A percentile compares a stretch with the other conserved stretches of the same genome.
These are phyloP conservation scores for Mycena metata DNA, from an alignment of 768 basidiomycete species.

Conservation along the genomic window DNA sequence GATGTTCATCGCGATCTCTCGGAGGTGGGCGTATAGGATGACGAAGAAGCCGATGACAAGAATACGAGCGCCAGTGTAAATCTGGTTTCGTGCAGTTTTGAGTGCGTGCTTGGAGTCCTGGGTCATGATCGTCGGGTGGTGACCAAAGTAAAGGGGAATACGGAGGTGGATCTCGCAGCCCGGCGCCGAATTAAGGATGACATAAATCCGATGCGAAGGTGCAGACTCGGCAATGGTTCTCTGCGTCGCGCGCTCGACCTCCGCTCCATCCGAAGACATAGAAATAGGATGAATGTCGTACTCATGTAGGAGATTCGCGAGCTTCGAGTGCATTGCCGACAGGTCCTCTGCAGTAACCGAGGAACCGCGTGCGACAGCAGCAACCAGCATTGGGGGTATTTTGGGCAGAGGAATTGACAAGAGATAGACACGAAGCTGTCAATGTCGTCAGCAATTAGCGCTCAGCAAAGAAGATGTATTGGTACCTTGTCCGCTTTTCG, in stretches of 20 bases:
- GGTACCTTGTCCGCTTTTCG: conserved; percentile 38
- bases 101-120: conserved; percentile 54
- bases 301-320: conserved; percentile 44
- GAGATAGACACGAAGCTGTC: neutral
- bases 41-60: conserved; percentile 42
- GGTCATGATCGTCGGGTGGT: conserved; percentile 43
- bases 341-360: conserved; percentile 39
- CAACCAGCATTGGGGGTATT: conserved; percentile 52
- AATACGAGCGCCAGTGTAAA: conserved; percentile 49
- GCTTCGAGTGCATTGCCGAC: conserved; percentile 9
- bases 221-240: conserved; percentile 27
- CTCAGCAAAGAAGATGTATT: conserved; percentile 21
- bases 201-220: neutral
- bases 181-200: neutral
- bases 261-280: conserved; percentile 52
- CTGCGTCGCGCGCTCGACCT: conserved; percentile 47
- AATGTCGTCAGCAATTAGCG: neutral
- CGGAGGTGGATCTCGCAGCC: neutral
- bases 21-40: conserved; percentile 31
- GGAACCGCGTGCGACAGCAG: conserved; percentile 46
- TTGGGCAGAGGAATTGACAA: conserved; percentile 26
- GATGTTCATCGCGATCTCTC: neutral
- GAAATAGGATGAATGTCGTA: conserved; percentile 45
- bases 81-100: conserved; percentile 53
- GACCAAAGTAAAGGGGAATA: conserved; percentile 30